phyloP scores from a whole-genome alignment of 1,139 yeast genomes.

The Suhomyces guaymorum region DNA sequence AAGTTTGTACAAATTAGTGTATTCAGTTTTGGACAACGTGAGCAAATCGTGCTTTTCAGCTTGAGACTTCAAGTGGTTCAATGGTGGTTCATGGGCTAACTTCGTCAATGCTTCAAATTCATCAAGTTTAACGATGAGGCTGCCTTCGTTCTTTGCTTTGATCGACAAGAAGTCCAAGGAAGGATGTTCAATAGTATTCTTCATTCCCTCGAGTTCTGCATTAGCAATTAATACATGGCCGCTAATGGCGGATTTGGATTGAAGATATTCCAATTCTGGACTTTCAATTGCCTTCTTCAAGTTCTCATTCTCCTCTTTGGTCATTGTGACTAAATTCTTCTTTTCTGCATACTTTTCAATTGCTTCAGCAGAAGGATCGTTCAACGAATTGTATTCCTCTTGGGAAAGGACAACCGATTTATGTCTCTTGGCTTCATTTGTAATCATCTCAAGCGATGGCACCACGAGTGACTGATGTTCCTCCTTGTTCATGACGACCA shows the following conservation, averaged over 20 bases:
- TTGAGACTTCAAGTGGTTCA: slow-evolving; percentile 35
- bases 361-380: slow-evolving; percentile 28
- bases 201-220: slow-evolving; percentile 15
- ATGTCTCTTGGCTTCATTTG: slow-evolving; percentile 1
- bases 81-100: slow-evolving; percentile 34
- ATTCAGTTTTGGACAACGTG: slow-evolving; percentile 36
- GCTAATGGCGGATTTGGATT: slow-evolving; percentile 15
- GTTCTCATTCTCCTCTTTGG: slow-evolving; percentile 30
- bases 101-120: slow-evolving; percentile 16
- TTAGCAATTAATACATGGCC: slow-evolving; percentile 22
- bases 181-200: slow-evolving; percentile 21
- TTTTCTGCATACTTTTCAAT: slow-evolving; percentile 35
- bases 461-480: slow-evolving; percentile 8
- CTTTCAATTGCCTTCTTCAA: slow-evolving; percentile 29
- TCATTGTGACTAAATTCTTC: slow-evolving; percentile 31
- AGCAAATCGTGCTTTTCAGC: slow-evolving; percentile 40
- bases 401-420: slow-evolving; percentile 8
- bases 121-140: slow-evolving; percentile 18
- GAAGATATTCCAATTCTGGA: slow-evolving; percentile 26
- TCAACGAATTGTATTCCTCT: slow-evolving; percentile 6
- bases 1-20: slow-evolving; percentile 34
- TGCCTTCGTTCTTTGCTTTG: slow-evolving; percentile 18
- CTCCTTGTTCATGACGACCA: slow-evolving; percentile 8
- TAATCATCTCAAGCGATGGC: slow-evolving; percentile 11
- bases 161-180: slow-evolving; percentile 19